Conservation (phyloP, 257 asterid genomes). For the Ilex asprella region DNA sequence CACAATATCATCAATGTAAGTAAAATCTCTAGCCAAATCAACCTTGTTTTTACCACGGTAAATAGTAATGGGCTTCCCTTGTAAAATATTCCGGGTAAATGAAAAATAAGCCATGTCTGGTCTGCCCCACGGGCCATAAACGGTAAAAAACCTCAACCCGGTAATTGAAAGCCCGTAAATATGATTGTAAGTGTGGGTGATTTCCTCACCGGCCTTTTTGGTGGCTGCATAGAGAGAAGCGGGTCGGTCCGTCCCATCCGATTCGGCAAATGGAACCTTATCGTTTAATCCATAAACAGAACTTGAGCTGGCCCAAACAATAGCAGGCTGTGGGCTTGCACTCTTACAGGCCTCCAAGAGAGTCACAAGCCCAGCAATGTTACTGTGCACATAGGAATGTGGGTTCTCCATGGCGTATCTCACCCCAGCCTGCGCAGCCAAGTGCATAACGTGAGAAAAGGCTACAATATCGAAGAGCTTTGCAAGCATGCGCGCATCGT, state of each 20-base stretch:
- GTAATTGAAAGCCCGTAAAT: slow-evolving; percentile 21
- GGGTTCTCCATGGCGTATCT: slow-evolving; percentile 25
- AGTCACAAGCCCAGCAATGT: slow-evolving; percentile 18
- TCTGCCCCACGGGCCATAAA: slow-evolving; percentile 26
- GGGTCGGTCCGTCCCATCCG: slow-evolving; percentile 18
- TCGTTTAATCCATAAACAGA: slow-evolving; percentile 20
- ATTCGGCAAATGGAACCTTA: slow-evolving; percentile 17
- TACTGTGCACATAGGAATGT: slow-evolving; percentile 14
- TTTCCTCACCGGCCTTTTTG: slow-evolving; percentile 21
- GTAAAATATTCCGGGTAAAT: slow-evolving; percentile 15
- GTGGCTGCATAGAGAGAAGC: slow-evolving; percentile 20
- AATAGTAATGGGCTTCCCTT: slow-evolving; percentile 13
- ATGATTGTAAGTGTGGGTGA: slow-evolving; percentile 19
- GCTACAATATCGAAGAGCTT: slow-evolving; percentile 21
- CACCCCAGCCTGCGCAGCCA: slow-evolving; percentile 24
- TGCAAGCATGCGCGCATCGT: slow-evolving; percentile 4
- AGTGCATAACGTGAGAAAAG: slow-evolving; percentile 19
- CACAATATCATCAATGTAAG: slow-evolving; percentile 20
- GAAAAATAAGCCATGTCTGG: slow-evolving; percentile 23
- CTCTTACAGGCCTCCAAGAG: slow-evolving; percentile 18
- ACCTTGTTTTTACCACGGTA: slow-evolving; percentile 19
- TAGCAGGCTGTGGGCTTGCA: slow-evolving; percentile 15
- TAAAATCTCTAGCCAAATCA: slow-evolving; percentile 18
- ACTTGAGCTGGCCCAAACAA: slow-evolving; percentile 23
- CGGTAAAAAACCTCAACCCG: slow-evolving; percentile 18